A percentile compares a stretch with the other conserved stretches of the same genome.
These are phyloP conservation scores for Pelargonium citronellum DNA, from an alignment of 441 rosid species.

Conservation along the genomic window DNA sequence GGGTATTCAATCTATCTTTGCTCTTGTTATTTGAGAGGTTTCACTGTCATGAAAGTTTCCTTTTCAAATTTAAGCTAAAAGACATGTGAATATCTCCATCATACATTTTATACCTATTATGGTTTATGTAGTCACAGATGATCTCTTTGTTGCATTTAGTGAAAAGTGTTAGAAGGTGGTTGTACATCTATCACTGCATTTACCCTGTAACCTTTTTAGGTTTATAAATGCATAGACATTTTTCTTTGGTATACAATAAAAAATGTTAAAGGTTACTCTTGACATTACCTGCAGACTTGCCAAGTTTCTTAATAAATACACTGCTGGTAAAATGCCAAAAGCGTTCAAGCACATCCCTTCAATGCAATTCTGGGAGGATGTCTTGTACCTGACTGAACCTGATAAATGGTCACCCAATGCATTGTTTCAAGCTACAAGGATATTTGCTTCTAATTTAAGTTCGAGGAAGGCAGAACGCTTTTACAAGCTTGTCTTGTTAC, in stretches of 20 bases:
- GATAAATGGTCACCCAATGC: slow-evolving; percentile 92
- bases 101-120: not conserved
- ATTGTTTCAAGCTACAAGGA: slow-evolving; percentile 79
- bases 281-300: slow-evolving; percentile 53
- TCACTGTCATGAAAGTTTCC: not conserved
- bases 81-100: slow-evolving; percentile 1
- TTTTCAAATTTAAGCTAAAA: not conserved
- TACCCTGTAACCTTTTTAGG: no score
- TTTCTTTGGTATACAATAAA: no score
- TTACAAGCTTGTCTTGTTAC: slow-evolving; percentile 72
- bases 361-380: slow-evolving; percentile 74
- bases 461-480: slow-evolving; percentile 61
- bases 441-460: slow-evolving; percentile 69
- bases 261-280: no score
- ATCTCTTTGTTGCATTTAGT: not conserved
- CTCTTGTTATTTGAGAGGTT: not conserved
- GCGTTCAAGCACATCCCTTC: slow-evolving; percentile 74
- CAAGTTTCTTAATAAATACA: slow-evolving; percentile 59
- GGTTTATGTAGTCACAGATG: not conserved
- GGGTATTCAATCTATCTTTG: slow-evolving; percentile 37
- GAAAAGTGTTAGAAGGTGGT: no score
- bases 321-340: slow-evolving; percentile 78
- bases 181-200: no score
- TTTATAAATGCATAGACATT: no score
- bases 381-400: slow-evolving; percentile 77